Evolutionary conservation across 164 flowering plant species (phyloP).

Genomic region (Chloranthus sessilifolius): DNA sequence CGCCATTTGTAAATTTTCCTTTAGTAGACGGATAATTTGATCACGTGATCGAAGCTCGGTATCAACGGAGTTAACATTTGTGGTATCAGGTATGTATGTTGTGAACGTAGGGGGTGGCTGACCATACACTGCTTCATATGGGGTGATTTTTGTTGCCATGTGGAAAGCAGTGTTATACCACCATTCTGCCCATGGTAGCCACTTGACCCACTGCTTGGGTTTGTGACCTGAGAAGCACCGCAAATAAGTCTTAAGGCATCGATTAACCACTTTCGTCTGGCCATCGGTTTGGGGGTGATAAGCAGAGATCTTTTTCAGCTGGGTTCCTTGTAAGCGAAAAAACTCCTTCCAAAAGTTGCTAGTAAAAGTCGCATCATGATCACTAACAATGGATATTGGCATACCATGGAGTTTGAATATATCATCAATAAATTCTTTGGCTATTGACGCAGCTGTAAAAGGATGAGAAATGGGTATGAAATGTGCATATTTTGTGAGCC

Average conservation of each 20-base stretch:
- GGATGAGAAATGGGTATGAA: background rate
- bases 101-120: background rate
- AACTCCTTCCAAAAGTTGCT: slow-evolving; percentile 1
- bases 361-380: background rate
- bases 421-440: background rate
- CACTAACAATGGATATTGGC: background rate
- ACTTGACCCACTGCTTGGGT: background rate
- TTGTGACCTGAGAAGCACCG: background rate
- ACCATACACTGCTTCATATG: slow-evolving; percentile 2
- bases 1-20: background rate
- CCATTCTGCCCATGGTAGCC: background rate
- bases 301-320: background rate
- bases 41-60: background rate
- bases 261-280: slow-evolving; percentile 2
- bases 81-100: background rate
- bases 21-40: background rate
- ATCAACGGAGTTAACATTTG: background rate
- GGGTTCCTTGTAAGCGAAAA: background rate
- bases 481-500: slow-evolving; percentile 1
- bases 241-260: background rate
- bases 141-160: background rate
- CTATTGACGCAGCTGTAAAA: background rate
- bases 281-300: slow-evolving; percentile 3
- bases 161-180: slow-evolving; percentile 6
- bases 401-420: background rate